A percentile compares a stretch with the other conserved stretches of the same genome.
Conservation (phyloP, 1,139 yeast genomes). For the Saccharomycopsis crataegensis region DNA sequence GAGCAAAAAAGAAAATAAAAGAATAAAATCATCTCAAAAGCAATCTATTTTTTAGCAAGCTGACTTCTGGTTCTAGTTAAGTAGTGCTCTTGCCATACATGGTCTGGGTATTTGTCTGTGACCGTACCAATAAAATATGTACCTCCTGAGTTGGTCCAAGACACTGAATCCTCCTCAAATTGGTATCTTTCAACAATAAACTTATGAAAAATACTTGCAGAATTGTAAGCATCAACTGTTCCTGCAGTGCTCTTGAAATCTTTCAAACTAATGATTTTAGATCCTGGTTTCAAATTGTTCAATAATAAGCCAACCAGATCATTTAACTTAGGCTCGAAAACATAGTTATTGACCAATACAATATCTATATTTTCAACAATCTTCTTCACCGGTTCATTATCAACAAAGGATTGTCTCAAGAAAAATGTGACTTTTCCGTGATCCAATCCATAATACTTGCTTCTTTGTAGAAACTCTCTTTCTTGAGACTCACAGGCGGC, state of each 20-base stretch:
- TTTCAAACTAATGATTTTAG: constrained; percentile 71
- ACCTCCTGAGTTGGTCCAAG: constrained; percentile 88
- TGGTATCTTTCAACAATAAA: constrained; percentile 57
- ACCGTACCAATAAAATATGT: constrained; percentile 27
- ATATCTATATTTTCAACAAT: constrained; percentile 61
- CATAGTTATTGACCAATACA: constrained; percentile 71
- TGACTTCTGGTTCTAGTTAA: constrained; percentile 7
- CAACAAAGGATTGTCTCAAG: constrained; percentile 63
- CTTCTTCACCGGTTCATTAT: constrained; percentile 47
- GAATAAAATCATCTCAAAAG: background rate
- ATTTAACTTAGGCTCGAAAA: constrained; percentile 70
- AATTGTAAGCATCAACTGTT: constrained; percentile 30
- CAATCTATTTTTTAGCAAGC: background rate
- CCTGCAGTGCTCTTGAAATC: constrained; percentile 38
- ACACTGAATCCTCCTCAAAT: constrained; percentile 66
- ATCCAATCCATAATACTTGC: constrained; percentile 55
- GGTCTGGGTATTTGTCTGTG: constrained; percentile 1
- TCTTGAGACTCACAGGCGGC: constrained; percentile 55
- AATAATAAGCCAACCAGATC: constrained; percentile 60
- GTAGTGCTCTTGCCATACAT: constrained; percentile 1
- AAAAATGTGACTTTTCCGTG: constrained; percentile 52
- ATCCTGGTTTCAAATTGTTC: constrained; percentile 53
- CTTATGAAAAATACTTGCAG: constrained; percentile 57
- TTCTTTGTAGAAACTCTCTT: constrained; percentile 49
- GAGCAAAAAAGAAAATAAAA: background rate